Conservation (phyloP, 306 rosid species). For the Coriaria nepalensis region DNA sequence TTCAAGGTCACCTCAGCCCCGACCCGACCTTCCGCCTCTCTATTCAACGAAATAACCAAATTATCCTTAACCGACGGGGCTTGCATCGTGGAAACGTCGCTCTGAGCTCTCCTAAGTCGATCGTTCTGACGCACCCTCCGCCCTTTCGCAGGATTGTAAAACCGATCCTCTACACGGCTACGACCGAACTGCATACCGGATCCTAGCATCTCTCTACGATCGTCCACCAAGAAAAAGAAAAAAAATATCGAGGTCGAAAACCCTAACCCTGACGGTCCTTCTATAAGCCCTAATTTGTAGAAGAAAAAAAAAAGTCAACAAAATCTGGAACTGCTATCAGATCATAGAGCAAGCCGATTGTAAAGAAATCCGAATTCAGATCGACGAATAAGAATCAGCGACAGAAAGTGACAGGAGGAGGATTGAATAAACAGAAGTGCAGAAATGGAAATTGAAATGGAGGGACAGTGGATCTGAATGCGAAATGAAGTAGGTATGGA, state of each 20-base stretch:
- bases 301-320: slow-evolving; percentile 7
- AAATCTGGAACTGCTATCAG: slow-evolving; percentile 1
- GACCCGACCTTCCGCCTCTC: slow-evolving; percentile 31
- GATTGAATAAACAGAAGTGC: background rate
- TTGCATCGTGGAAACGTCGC: slow-evolving; percentile 6
- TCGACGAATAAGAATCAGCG: background rate
- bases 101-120: slow-evolving; percentile 11
- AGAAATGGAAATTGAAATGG: background rate
- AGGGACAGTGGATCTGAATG: slow-evolving; percentile 7
- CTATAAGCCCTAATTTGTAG: background rate
- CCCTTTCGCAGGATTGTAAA: slow-evolving; percentile 36
- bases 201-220: slow-evolving; percentile 37
- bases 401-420: background rate
- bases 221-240: slow-evolving; percentile 1
- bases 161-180: slow-evolving; percentile 62
- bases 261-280: slow-evolving; percentile 22
- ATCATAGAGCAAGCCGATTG: background rate
- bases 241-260: slow-evolving; percentile 14
- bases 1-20: slow-evolving; percentile 21
- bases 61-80: background rate
- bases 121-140: slow-evolving; percentile 29
- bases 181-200: slow-evolving; percentile 46
- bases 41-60: background rate
- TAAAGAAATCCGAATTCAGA: background rate
- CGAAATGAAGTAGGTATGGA: slow-evolving; percentile 12